These are phyloP conservation scores for Verticillium albo-atrum DNA, from an alignment of 2,329 filamentous ascomycete species.

Conservation along the genomic window DNA sequence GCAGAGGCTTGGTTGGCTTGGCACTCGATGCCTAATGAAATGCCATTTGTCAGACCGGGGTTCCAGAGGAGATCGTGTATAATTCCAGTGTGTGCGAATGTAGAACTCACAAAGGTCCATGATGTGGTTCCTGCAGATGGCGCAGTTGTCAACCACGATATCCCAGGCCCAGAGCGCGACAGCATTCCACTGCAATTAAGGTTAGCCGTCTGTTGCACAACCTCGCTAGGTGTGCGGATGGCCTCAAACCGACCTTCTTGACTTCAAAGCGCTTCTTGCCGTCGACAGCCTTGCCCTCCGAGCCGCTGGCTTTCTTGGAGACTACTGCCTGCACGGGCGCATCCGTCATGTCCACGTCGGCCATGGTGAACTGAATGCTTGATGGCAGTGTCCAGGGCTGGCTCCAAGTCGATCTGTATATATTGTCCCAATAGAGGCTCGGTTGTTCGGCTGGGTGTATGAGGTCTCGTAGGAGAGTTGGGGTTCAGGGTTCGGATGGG, in stretches of 20 bases:
- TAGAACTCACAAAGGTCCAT: conserved; percentile 87
- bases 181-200: conserved; percentile 77
- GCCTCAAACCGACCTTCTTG: conserved; percentile 69
- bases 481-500: not conserved
- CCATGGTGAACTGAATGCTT: conserved; percentile 52
- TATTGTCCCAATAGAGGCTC: not conserved
- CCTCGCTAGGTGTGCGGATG: not conserved
- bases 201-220: conserved; percentile 10
- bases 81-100: not conserved
- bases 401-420: not conserved
- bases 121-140: conserved; percentile 98
- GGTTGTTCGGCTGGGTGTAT: not conserved
- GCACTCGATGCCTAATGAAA: conserved; percentile 77
- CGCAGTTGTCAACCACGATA: conserved; percentile 98
- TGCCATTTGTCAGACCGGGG: not conserved
- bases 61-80: not conserved
- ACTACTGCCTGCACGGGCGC: conserved; percentile 53
- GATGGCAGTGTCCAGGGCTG: not conserved
- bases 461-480: not conserved
- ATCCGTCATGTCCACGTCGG: conserved; percentile 96
- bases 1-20: conserved; percentile 98
- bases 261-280: conserved; percentile 96
- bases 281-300: conserved; percentile 51
- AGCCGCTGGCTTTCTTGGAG: conserved; percentile 48
- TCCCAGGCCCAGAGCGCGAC: conserved; percentile 99